These are phyloP conservation scores for Lactarius deliciosus DNA, from an alignment of 768 basidiomycete genomes.

Conservation along the genomic window DNA sequence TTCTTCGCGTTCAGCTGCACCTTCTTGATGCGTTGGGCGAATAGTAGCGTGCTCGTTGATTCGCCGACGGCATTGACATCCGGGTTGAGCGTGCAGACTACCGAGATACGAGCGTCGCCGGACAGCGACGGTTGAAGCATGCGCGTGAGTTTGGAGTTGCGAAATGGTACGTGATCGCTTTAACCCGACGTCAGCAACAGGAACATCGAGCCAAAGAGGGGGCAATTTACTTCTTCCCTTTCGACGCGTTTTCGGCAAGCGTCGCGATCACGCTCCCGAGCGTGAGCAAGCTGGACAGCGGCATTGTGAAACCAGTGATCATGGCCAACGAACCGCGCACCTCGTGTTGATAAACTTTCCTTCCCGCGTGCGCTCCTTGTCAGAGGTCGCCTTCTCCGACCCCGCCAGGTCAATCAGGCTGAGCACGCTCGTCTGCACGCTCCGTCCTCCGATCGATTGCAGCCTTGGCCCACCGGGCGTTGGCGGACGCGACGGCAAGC, in stretches of 20 bases:
- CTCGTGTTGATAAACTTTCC: slow-evolving; percentile 96
- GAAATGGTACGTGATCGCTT: slow-evolving; percentile 90
- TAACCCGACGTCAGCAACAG: slow-evolving; percentile 10
- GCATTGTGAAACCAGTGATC: slow-evolving; percentile 11
- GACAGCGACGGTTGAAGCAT: slow-evolving; percentile 93
- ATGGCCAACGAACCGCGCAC: slow-evolving; percentile 36
- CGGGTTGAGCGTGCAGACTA: slow-evolving; percentile 95
- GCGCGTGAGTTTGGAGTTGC: slow-evolving; percentile 93
- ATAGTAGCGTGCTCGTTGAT: slow-evolving; percentile 84
- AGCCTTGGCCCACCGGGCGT: slow-evolving; percentile 62
- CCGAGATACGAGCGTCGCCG: slow-evolving; percentile 93
- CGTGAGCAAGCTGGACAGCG: slow-evolving; percentile 67
- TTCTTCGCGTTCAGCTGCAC: slow-evolving; percentile 89
- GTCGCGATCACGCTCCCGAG: slow-evolving; percentile 92
- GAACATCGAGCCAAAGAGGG: background rate
- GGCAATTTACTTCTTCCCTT: slow-evolving; percentile 57
- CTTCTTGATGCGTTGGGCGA: slow-evolving; percentile 88
- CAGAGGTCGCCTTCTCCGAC: slow-evolving; percentile 92
- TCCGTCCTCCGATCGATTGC: slow-evolving; percentile 76
- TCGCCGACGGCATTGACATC: slow-evolving; percentile 76
- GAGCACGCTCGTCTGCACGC: slow-evolving; percentile 75
- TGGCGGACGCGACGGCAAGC: slow-evolving; percentile 40
- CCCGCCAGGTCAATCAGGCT: slow-evolving; percentile 96
- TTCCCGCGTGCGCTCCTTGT: slow-evolving; percentile 93
- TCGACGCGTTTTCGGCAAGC: slow-evolving; percentile 82